Evolutionary conservation across 1,139 yeast species (phyloP), one percentile per base, ranked within the genome.

Genomic region (Petasospora fabianii): DNA sequence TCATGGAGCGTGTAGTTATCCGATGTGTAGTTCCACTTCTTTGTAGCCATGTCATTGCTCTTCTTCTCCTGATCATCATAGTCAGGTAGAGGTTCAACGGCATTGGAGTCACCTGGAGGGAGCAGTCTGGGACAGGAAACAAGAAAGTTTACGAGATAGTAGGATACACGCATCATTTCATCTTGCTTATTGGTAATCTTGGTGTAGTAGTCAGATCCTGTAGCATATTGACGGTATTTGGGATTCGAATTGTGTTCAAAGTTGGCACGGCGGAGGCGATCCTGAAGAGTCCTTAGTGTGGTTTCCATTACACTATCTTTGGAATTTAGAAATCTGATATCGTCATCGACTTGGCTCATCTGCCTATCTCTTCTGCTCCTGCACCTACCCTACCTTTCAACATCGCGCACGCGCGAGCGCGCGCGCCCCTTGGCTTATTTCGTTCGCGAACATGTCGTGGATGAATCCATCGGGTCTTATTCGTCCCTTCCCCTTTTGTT

Each of bases 121-220:
- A 32, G 26, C 27, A 22, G 32, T n/a, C 38, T 37, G 11, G 42
- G 38, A n/a, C 38, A 28, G 8, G 38, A 30, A 4, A 31, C 27
- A 15, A 39, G 28, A 24, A 39, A 34, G 8, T 18, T 31, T 13
- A 27, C 18, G 21, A 39, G 22, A 16, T 19, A 34, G 21, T 15
- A 31, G n/a, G 38, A 24, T 14, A 39, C 36, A n/a, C 42, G 42
- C 34, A 35, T 15, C 35, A 39, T 39, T 14, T 34, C 38, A 24
- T 39, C 42, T n/a, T 20, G 27, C 31, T 35, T 34, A 32, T 34
- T 35, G 17, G 18, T 28, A n/a, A 39, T 28, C 35, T 34, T 35
- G 31, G 27, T 15, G 37, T 34, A 39, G 36, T 27, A 39, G 21
- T 39, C 38, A 5, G 19, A 19, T 7, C 36, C 22, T 5, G 33